Evolutionary conservation across 768 basidiomycete genomes (phyloP).

Genomic region (Trametes cingulata): DNA sequence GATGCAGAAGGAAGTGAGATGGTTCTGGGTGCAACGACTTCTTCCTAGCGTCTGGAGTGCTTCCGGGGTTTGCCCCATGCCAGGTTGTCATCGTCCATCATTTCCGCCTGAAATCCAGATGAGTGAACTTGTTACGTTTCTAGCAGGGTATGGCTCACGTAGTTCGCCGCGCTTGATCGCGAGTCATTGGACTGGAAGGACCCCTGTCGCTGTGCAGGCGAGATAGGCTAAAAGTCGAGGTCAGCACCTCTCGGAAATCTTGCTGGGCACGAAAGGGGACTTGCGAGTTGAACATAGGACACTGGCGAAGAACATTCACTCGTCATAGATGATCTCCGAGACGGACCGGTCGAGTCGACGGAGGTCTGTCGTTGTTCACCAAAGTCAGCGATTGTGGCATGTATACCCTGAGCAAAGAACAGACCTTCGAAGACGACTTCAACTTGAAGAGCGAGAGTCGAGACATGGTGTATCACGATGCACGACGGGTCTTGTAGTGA

Average conservation of each 20-base stretch:
- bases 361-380: background rate
- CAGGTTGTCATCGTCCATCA: constrained; percentile 35
- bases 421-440: constrained; percentile 5
- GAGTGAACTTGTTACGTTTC: background rate
- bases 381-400: background rate
- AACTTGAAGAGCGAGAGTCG: constrained; percentile 16
- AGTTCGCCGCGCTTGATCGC: background rate
- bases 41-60: constrained; percentile 7
- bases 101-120: constrained; percentile 27
- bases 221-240: constrained; percentile 2
- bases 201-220: background rate
- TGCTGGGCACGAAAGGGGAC: background rate
- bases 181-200: background rate
- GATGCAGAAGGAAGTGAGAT: too few relatives aligned
- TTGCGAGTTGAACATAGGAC: constrained; percentile 13
- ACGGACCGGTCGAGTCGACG: background rate
- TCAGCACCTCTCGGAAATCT: background rate
- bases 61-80: constrained; percentile 32
- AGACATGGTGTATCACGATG: constrained; percentile 3
- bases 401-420: background rate
- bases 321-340: constrained; percentile 9
- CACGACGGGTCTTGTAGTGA: background rate
- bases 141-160: constrained; percentile 2
- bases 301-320: constrained; percentile 12
- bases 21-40: background rate